Percentiles rank a stretch among this genome's conserved stretches.
phyloP scores from a whole-genome alignment of 2,329 filamentous ascomycete genomes.

The Aspergillus jensenii region DNA sequence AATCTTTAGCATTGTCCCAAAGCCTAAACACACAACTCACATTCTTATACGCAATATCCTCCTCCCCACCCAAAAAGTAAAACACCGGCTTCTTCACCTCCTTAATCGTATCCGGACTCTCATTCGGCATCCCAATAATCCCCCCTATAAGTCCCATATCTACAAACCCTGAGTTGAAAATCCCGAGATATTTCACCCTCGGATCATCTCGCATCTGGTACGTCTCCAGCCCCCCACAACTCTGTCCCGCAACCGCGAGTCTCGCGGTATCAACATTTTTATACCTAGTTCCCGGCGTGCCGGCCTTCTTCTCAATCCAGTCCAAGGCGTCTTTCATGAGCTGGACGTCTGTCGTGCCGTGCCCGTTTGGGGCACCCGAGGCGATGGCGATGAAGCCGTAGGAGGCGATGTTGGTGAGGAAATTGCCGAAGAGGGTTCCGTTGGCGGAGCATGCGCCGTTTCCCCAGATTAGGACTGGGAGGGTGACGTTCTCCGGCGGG shows the following conservation, averaged over 20 bases:
- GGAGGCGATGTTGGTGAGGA: conserved; percentile 11
- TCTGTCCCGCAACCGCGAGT: conserved; percentile 7
- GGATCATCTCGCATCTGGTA: conserved; percentile 11
- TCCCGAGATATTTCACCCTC: conserved; percentile 2
- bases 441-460: conserved; percentile 10
- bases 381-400: conserved; percentile 10
- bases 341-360: neutral
- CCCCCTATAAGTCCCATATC: neutral
- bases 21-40: neutral
- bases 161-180: conserved; percentile 8
- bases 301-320: neutral
- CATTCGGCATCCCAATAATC: neutral
- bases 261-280: neutral
- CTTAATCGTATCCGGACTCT: neutral
- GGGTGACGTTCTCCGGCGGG: neutral
- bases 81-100: conserved; percentile 12
- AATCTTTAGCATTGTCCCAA: neutral
- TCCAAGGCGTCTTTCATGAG: conserved; percentile 3
- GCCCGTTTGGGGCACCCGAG: neutral
- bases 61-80: conserved; percentile 11
- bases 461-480: conserved; percentile 12
- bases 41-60: conserved; percentile 13
- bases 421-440: conserved; percentile 10
- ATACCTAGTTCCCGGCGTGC: neutral
- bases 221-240: conserved; percentile 10